Evolutionary conservation across 192 early-diverging fungal species (phyloP).

Genomic region (Linnemannia exigua): DNA sequence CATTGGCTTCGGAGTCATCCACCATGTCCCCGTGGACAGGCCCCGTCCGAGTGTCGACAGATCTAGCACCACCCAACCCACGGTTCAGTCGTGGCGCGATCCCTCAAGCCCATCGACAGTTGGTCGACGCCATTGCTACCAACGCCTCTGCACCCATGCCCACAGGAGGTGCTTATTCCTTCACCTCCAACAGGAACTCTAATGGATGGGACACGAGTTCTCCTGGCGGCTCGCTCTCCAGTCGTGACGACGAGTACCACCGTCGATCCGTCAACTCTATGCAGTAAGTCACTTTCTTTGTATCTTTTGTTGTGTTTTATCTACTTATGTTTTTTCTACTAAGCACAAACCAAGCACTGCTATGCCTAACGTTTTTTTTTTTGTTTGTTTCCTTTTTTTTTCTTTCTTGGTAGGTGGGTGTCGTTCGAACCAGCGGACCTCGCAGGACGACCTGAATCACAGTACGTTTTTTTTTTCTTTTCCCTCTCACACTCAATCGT

Average conservation of each 20-base stretch:
- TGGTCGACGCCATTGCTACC: conserved; percentile 21
- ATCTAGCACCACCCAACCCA: conserved; percentile 50
- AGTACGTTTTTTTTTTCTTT: conserved; percentile 12
- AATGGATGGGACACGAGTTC: conserved; percentile 45
- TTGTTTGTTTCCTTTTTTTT: neutral
- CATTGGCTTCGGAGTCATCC: conserved; percentile 31
- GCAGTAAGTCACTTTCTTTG: conserved; percentile 25
- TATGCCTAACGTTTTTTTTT: neutral
- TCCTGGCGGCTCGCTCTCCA: conserved; percentile 43
- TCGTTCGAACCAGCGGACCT: conserved; percentile 43
- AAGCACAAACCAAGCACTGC: neutral
- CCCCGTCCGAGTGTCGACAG: conserved; percentile 27
- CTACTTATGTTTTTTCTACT: neutral
- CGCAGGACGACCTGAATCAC: conserved; percentile 30
- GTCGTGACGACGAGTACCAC: conserved; percentile 36
- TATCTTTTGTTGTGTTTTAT: neutral
- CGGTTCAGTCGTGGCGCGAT: conserved; percentile 49
- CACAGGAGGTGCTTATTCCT: neutral
- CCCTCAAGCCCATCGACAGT: conserved; percentile 45
- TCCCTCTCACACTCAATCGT: neutral
- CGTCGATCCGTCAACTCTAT: conserved; percentile 54
- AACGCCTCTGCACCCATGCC: neutral
- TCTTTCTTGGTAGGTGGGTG: conserved; percentile 39
- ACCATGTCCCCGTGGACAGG: conserved; percentile 37
- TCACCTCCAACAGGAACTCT: conserved; percentile 4